A percentile compares a stretch with the other conserved stretches of the same genome.
Conservation (phyloP, 2,329 filamentous ascomycete genomes). For the Colletotrichum tanaceti region DNA sequence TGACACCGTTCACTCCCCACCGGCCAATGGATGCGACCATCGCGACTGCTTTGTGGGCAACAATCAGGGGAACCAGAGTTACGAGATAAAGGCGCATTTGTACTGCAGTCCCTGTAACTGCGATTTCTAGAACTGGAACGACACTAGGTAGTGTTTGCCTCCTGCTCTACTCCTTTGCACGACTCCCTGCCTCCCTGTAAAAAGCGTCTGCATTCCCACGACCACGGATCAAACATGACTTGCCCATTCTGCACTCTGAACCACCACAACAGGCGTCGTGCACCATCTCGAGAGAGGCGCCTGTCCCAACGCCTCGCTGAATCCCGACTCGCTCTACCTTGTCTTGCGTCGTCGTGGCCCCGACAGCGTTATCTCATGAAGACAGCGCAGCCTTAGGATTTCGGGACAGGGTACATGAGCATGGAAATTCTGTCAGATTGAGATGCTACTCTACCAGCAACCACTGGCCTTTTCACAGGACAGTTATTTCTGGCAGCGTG, state of each 20-base stretch:
- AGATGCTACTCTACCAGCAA: too few relatives aligned
- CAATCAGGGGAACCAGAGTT: too few relatives aligned
- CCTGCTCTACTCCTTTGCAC: neutral
- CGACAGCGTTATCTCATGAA: constrained; percentile 58
- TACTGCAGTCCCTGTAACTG: too few relatives aligned
- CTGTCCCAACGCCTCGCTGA: constrained; percentile 60
- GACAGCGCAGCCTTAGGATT: too few relatives aligned
- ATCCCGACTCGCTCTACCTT: constrained; percentile 61
- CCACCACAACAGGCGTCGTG: constrained; percentile 64
- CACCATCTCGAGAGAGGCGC: constrained; percentile 67
- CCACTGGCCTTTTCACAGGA: too few relatives aligned
- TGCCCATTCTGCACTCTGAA: constrained; percentile 69
- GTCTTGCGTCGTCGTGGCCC: constrained; percentile 60
- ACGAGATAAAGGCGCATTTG: too few relatives aligned
- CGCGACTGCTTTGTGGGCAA: constrained; percentile 45
- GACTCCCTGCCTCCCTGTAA: neutral
- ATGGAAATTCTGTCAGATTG: too few relatives aligned
- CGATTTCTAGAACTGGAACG: too few relatives aligned
- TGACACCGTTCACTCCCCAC: constrained; percentile 44
- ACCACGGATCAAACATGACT: constrained; percentile 57
- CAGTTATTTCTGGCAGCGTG: too few relatives aligned
- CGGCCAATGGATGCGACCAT: constrained; percentile 48
- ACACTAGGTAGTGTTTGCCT: constrained; percentile 26
- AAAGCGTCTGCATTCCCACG: constrained; percentile 66
- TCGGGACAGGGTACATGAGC: too few relatives aligned